Evolutionary conservation across 441 rosid genomes (phyloP).

Genomic region (Manihot esculenta): DNA sequence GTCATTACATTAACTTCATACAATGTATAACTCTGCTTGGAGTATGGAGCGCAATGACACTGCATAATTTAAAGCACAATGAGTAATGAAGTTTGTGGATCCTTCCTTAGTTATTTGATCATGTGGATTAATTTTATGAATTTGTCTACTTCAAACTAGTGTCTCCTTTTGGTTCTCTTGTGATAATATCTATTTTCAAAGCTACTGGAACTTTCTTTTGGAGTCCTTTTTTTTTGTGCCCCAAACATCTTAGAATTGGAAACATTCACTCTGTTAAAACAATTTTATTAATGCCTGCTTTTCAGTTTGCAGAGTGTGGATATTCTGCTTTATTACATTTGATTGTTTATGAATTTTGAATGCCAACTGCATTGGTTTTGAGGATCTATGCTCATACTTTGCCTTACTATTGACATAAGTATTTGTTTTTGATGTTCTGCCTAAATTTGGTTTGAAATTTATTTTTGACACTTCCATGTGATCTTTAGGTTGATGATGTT

Average conservation of each 20-base stretch:
- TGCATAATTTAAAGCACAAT: not conserved
- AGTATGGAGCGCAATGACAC: not conserved
- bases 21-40: not conserved
- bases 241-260: too few species aligned
- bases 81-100: not conserved
- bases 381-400: too few species aligned
- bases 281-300: too few species aligned
- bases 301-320: too few species aligned
- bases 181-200: not conserved
- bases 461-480: slow-evolving; percentile 11
- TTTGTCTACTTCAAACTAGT: not conserved
- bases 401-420: not conserved
- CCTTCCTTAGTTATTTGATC: not conserved
- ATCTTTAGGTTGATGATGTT: slow-evolving; percentile 76
- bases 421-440: slow-evolving; percentile 1
- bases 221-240: too few species aligned
- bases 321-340: too few species aligned
- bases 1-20: not conserved
- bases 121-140: not conserved
- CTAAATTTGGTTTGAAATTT: not conserved
- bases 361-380: too few species aligned
- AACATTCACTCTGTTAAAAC: too few species aligned
- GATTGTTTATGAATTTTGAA: too few species aligned
- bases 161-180: not conserved
- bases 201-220: too few species aligned